Base-by-base conservation (phyloP, 495 filamentous ascomycete genomes). In the Penicillium desertorum region DNA sequence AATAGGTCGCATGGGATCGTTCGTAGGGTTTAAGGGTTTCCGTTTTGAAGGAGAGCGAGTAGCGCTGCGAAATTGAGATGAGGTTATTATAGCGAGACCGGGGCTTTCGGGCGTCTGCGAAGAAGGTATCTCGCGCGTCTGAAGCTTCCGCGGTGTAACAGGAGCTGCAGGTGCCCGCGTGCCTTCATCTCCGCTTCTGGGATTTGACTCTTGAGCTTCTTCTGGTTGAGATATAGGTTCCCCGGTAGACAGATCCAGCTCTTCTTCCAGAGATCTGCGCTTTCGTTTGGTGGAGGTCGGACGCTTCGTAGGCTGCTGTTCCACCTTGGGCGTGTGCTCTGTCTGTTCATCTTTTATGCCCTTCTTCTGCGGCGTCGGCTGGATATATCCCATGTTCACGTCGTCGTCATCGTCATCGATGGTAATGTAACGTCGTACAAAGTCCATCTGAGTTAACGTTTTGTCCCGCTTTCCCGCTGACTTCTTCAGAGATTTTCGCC, bases 361-460 rank as follows among this genome's bases (percentile, higher is more conserved):
- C 2, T 44, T 54, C 17, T 62, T 62, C 17, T 62, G 55, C 14
- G 68, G 59, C 16, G 62, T 60, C 1, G 59, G 51, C 52, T 67
- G 65, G 14, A 70, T 67, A 32, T 77, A 75, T 43, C 71, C 70
- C 60, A 76, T 52, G 29, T 74, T 70, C 52, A 66, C 45, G 47
- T 78, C 74, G 30, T 62, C 46, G 16, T 70, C 69, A 36, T 74
- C 73, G 23, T 75, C 72, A 8, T 71, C 62, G 16, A 79, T 71
- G 34, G 69, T 62, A 39, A 77, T 62, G 43, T 70, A 73, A 3
- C 71, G 75, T 29, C 67, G 68, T 45, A 79, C 75, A 54, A 75
- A 79, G 47, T 76, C 66, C 75, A 79, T 79, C 56, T 79, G 76
- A 10, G 76, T 79, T 8, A 79, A 65, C 4, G 76, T 79, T 42